A percentile compares a stretch with the other conserved stretches of the same genome.
phyloP scores from a whole-genome alignment of 148 eudicot genomes.

The Dysphania ambrosioides region DNA sequence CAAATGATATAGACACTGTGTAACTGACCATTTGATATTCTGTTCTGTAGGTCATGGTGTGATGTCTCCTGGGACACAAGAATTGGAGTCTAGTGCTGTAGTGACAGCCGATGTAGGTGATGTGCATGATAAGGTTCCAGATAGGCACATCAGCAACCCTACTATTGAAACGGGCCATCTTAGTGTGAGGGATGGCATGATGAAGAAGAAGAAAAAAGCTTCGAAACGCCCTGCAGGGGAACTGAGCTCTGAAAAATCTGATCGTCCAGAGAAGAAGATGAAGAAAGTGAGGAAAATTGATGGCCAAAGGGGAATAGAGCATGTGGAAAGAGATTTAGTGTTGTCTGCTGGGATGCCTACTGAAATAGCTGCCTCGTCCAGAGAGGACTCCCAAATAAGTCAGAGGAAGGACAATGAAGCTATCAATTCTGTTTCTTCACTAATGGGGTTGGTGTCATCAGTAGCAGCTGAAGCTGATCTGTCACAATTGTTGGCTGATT shows the following conservation, averaged over 20 bases:
- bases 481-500: conserved; percentile 43
- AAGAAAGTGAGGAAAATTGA: conserved; percentile 44
- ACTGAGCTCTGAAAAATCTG: conserved; percentile 34
- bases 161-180: conserved; percentile 11
- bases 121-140: conserved; percentile 21
- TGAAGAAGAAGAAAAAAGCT: conserved; percentile 41
- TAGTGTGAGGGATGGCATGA: conserved; percentile 16
- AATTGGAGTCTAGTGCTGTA: conserved; percentile 8
- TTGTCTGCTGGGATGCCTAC: conserved; percentile 26
- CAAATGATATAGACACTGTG: background rate
- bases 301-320: conserved; percentile 17
- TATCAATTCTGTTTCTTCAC: conserved; percentile 25
- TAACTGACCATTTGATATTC: conserved; percentile 5
- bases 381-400: conserved; percentile 24
- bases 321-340: conserved; percentile 17
- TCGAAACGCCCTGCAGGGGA: conserved; percentile 43
- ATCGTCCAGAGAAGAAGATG: conserved; percentile 34
- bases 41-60: conserved; percentile 26
- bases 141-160: background rate
- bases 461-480: conserved; percentile 32
- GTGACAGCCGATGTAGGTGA: conserved; percentile 7
- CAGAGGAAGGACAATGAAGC: conserved; percentile 23
- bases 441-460: conserved; percentile 16
- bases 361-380: conserved; percentile 20
- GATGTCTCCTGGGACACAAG: conserved; percentile 20